phyloP scores from a whole-genome alignment of 768 basidiomycete species.

The Hydnum rufescens region DNA sequence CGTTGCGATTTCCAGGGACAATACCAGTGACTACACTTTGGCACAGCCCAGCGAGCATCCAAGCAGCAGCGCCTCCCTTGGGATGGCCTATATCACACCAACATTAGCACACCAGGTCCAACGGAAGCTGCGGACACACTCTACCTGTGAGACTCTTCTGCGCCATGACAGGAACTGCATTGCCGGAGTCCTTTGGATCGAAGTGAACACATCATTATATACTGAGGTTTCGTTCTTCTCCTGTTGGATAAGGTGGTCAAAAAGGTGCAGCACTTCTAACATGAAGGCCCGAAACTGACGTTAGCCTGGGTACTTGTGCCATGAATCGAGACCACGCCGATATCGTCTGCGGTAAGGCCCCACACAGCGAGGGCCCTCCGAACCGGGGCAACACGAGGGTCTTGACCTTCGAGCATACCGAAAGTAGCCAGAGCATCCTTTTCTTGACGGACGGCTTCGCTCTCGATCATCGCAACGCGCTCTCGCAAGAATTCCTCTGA shows the following conservation, averaged over 20 bases:
- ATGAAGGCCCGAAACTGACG: slow-evolving; percentile 20
- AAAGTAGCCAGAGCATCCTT: slow-evolving; percentile 82
- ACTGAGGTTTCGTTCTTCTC: slow-evolving; percentile 97
- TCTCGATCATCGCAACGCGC: slow-evolving; percentile 68
- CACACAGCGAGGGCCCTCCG: slow-evolving; percentile 93
- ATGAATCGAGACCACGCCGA: slow-evolving; percentile 78
- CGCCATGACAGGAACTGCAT: slow-evolving; percentile 92
- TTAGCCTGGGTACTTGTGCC: slow-evolving; percentile 79
- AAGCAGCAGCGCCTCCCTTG: slow-evolving; percentile 97
- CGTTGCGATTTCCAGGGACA: slow-evolving; percentile 88
- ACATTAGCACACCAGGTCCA: too few relatives aligned
- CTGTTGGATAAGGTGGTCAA: slow-evolving; percentile 19
- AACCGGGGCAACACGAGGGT: slow-evolving; percentile 73
- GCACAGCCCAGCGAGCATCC: slow-evolving; percentile 85
- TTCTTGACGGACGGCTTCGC: slow-evolving; percentile 81
- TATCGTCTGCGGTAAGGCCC: slow-evolving; percentile 84
- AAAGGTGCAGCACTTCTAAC: background rate
- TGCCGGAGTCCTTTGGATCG: slow-evolving; percentile 80
- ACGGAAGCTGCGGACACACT: too few relatives aligned
- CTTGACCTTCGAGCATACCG: slow-evolving; percentile 82
- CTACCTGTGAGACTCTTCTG: slow-evolving; percentile 97
- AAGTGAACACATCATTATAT: slow-evolving; percentile 89
- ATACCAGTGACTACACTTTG: slow-evolving; percentile 73
- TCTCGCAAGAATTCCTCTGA: slow-evolving; percentile 38
- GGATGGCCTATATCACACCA: too few relatives aligned